Evolutionary conservation across 192 early-diverging fungal genomes (phyloP), one percentile per base, ranked within the genome.

Genomic region (Coemansia sp.): DNA sequence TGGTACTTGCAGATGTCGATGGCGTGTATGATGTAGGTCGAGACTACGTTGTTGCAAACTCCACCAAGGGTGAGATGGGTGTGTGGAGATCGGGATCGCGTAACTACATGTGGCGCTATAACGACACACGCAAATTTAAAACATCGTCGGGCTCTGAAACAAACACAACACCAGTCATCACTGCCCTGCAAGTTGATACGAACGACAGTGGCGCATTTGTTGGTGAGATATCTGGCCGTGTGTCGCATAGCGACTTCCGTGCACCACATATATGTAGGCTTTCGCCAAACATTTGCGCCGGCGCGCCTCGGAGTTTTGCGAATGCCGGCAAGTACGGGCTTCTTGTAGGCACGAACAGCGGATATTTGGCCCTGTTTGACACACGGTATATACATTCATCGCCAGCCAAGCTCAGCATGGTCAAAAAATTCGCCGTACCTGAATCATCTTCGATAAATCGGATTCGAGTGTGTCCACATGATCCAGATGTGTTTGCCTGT

Each of bases 21-120:
- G 70, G 67, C 21, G 65, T 75, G 26, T 81, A 75, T 30, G 72
- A 81, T 31, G 73, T 69, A 28, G 78, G 78, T 23, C 53, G 63
- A 7, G 65, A 75, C 57, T 69, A 75, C 55, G 70, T 81, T 8
- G 78, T 81, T 16, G 63, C 78, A n/a, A 75, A 69, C 56, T 75
- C 78, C 4, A 21, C 15, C 16, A 35, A 40, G 13, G 73, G 78
- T 20, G 63, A 69, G 7, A 57, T 81, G 51, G 72, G 78, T 9
- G 78, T 81, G 58, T 81, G 78, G 78, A 75, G 69, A 59, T 49
- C 69, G 0, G 72, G 66, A 7, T 72, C 72, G 46, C 46, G 59
- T 28, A 81, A 72, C 60, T 66, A 75, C 37, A 60, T 75, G 35
- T 81, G 78, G 78, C 69, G 78, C 30, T 81, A 67, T 60, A 75